These are phyloP conservation scores for Penicillium hesseltinei DNA, from an alignment of 2,329 filamentous ascomycete species.

Conservation along the genomic window DNA sequence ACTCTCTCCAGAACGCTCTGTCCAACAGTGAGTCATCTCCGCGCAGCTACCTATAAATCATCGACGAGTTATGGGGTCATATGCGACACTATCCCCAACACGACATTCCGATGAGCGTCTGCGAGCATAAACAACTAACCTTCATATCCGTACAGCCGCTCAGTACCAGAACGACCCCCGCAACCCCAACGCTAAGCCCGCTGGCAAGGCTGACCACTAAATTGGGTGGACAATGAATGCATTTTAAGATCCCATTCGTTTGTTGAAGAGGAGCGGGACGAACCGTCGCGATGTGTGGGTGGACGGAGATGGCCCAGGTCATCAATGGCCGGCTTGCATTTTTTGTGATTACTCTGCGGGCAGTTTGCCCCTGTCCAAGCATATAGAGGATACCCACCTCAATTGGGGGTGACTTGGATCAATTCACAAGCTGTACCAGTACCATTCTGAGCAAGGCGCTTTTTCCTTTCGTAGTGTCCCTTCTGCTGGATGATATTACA, in stretches of 20 bases:
- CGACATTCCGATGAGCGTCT: constrained; percentile 7
- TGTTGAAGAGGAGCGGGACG: constrained; percentile 13
- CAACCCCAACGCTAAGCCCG: constrained; percentile 56
- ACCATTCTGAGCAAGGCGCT: constrained; percentile 11
- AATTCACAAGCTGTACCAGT: constrained; percentile 43
- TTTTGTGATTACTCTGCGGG: constrained; percentile 27
- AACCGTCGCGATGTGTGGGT: constrained; percentile 14
- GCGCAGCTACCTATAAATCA: neutral
- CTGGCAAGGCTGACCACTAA: constrained; percentile 36
- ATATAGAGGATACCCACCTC: constrained; percentile 38
- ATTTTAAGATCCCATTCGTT: constrained; percentile 18
- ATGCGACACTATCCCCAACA: neutral
- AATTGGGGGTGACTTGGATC: constrained; percentile 30
- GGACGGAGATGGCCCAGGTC: constrained; percentile 20
- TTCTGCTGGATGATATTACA: neutral
- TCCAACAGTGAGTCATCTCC: constrained; percentile 65
- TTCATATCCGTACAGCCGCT: constrained; percentile 59
- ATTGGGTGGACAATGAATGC: constrained; percentile 18
- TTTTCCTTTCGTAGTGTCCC: neutral
- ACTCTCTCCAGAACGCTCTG: constrained; percentile 74
- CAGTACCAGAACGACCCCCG: constrained; percentile 97
- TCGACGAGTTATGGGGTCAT: neutral
- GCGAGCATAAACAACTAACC: constrained; percentile 21
- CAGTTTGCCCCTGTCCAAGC: constrained; percentile 39
- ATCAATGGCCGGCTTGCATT: constrained; percentile 23